A percentile compares a stretch with the other conserved stretches of the same genome.
Conservation (phyloP, 2,329 filamentous ascomycete species). For the Apiospora phragmitis region DNA sequence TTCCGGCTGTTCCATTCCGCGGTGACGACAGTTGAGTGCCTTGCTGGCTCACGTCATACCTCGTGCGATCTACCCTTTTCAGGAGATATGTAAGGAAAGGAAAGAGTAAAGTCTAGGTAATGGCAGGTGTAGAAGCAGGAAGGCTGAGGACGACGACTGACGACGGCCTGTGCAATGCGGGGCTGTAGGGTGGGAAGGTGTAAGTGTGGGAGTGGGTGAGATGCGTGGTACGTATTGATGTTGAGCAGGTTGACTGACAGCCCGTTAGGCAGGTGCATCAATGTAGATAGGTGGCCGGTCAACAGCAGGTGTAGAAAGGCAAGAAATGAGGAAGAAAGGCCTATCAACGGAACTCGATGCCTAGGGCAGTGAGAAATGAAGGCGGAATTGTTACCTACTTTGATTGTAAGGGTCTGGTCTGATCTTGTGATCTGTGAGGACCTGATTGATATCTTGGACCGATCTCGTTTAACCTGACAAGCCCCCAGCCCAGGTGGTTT, state of each 20-base stretch:
- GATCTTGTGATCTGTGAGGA: neutral
- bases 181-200: conserved; percentile 6
- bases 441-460: neutral
- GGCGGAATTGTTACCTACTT: neutral
- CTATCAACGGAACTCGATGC: neutral
- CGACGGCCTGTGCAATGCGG: conserved; percentile 8
- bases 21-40: conserved; percentile 33
- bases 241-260: neutral
- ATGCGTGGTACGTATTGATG: neutral
- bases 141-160: conserved; percentile 12
- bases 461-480: conserved; percentile 1
- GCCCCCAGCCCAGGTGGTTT: neutral
- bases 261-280: neutral
- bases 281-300: neutral
- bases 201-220: neutral
- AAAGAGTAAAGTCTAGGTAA: conserved; percentile 22
- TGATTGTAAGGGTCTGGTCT: neutral
- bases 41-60: conserved; percentile 37
- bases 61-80: conserved; percentile 27
- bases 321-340: neutral
- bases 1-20: conserved; percentile 53
- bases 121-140: conserved; percentile 15
- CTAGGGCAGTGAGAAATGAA: neutral
- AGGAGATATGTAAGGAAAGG: conserved; percentile 21
- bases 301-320: neutral